These are phyloP conservation scores for Pseudogymnoascus sp. DNA, from an alignment of 2,329 filamentous ascomycete species.

Conservation along the genomic window DNA sequence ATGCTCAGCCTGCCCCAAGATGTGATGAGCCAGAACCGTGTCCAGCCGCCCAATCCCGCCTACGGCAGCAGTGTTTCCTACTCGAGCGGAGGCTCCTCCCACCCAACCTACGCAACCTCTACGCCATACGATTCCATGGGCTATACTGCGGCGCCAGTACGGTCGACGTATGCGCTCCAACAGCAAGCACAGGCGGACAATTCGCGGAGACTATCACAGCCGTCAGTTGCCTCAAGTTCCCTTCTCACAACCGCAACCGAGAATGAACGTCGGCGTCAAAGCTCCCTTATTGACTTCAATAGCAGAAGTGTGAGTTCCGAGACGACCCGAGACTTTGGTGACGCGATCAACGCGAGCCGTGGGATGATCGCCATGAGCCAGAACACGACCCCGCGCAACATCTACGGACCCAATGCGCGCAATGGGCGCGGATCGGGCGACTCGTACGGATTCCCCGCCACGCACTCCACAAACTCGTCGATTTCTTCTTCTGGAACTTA, in stretches of 20 bases:
- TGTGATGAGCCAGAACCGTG: conserved; percentile 59
- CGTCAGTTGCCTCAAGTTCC: conserved; percentile 59
- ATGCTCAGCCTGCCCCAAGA: conserved; percentile 69
- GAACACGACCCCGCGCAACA: conserved; percentile 84
- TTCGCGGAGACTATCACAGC: conserved; percentile 67
- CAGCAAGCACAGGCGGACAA: conserved; percentile 44
- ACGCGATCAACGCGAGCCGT: conserved; percentile 84
- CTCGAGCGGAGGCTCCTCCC: conserved; percentile 53
- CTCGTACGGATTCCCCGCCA: conserved; percentile 83
- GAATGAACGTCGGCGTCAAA: conserved; percentile 40
- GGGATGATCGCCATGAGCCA: conserved; percentile 96
- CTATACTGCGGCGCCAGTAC: conserved; percentile 59
- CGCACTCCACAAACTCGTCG: conserved; percentile 78
- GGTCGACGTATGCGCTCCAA: conserved; percentile 48
- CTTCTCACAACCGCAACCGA: conserved; percentile 31
- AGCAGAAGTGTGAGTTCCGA: conserved; percentile 52
- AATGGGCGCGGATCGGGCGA: conserved; percentile 64
- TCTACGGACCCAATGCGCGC: conserved; percentile 62
- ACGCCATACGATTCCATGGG: conserved; percentile 68
- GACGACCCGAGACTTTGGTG: conserved; percentile 62
- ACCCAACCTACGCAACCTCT: conserved; percentile 31
- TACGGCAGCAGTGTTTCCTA: conserved; percentile 60
- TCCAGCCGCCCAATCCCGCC: conserved; percentile 51
- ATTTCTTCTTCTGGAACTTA: conserved; percentile 80
- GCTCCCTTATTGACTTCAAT: conserved; percentile 55